Base-by-base conservation (phyloP, 768 basidiomycete species). In the Agaricus sinodeliciosus region DNA sequence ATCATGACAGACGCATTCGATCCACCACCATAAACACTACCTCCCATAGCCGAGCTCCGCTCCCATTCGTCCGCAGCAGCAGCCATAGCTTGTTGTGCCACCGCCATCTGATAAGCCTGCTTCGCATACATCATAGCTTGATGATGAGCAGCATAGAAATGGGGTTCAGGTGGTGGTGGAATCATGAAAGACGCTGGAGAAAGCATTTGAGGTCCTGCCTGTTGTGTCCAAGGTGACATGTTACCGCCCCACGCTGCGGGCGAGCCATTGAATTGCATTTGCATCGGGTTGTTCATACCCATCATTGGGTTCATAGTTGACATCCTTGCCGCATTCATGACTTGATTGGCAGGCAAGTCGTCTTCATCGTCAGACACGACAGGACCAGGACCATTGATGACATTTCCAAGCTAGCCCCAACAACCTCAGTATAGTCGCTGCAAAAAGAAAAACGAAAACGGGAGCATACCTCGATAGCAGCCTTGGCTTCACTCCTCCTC, bases 11-110 rank as follows among this genome's bases (percentile, higher is more conserved):
- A 60, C 22, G 59, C 48, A 48, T 35, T 54, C 26, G 52, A 54
- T 15, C 41, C 41, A 0, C 74, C 75, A 3, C 77, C 76, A 60
- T 76, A 79, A 44, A 76, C 73, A 56, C 76, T 77, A 35, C 74
- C 73, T 15, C 80, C 78, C 26, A 76, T 57, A 35, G 71, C 79
- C 49, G 87, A 90, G 6, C 81, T 78, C 31, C 90, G 82, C 63
- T 94, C 91, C 91, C 91, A 94, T 63, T 93, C 90, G 28, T 93
- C 91, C 16, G 79, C 89, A n/a, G 91, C 91, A 7, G 84, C 81
- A 7, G 82, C 85, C 79, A 92, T 85, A 4, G 91, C 91, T 58
- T 93, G 91, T 66, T 91, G 91, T 4, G 91, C 91, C 40, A 94
- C 86, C 2, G 91, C 87, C 73, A 87, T 81, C 67, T 93, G 91